Percentiles rank a stretch among this genome's conserved stretches.
Evolutionary conservation across 1,284 basidiomycete species (phyloP).

Genomic region (Puccinia hordei): DNA sequence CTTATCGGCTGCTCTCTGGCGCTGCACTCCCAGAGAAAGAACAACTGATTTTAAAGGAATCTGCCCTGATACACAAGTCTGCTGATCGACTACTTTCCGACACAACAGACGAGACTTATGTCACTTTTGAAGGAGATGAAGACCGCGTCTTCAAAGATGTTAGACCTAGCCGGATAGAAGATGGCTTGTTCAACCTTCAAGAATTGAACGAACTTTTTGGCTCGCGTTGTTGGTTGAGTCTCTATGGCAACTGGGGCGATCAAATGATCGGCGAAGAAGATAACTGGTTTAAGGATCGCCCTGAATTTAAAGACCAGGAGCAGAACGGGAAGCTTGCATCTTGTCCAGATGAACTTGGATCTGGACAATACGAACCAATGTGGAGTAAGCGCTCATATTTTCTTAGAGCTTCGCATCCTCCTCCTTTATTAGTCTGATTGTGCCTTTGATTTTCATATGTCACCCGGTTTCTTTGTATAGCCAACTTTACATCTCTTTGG

Average conservation of each 20-base stretch:
- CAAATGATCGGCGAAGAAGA: slow-evolving; percentile 27
- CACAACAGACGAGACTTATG: neutral
- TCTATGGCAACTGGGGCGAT: slow-evolving; percentile 30
- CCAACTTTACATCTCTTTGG: slow-evolving; percentile 49
- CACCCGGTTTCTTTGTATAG: slow-evolving; percentile 12
- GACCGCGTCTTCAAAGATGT: slow-evolving; percentile 50
- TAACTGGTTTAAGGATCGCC: slow-evolving; percentile 42
- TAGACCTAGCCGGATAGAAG: neutral
- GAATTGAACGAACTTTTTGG: slow-evolving; percentile 21
- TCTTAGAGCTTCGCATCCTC: neutral
- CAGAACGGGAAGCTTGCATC: neutral
- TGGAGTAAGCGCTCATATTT: slow-evolving; percentile 37
- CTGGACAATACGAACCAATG: slow-evolving; percentile 43
- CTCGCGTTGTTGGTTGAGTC: slow-evolving; percentile 15
- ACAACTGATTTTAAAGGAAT: neutral
- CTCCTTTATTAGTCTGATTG: neutral
- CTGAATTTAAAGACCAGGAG: neutral
- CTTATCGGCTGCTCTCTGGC: slow-evolving; percentile 34
- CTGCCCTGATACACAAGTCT: slow-evolving; percentile 30
- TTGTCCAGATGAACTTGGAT: neutral
- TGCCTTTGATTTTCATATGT: neutral
- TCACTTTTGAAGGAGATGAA: slow-evolving; percentile 45
- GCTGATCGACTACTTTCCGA: neutral
- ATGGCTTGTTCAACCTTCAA: slow-evolving; percentile 26
- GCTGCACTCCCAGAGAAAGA: neutral